phyloP scores from a whole-genome alignment of 1,284 basidiomycete genomes.

The Microbotryum violaceum region DNA sequence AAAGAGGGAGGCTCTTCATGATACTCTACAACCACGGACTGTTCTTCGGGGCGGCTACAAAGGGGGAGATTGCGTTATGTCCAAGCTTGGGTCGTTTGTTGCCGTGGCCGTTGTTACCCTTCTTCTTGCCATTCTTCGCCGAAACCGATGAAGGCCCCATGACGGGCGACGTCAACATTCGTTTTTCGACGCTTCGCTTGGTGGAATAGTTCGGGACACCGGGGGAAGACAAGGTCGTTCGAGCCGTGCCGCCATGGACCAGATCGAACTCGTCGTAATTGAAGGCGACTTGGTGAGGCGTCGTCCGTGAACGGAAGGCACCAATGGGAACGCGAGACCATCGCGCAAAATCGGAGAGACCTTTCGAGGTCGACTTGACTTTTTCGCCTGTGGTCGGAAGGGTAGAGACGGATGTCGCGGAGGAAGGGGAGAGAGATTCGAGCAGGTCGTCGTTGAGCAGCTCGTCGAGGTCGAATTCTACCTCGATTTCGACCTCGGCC shows the following conservation, averaged over 20 bases:
- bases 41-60: too few relatives aligned
- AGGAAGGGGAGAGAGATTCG: background rate
- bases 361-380: too few relatives aligned
- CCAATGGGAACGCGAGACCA: slow-evolving; percentile 38
- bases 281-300: background rate
- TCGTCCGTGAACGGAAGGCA: slow-evolving; percentile 32
- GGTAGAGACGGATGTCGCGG: slow-evolving; percentile 1
- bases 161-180: slow-evolving; percentile 29
- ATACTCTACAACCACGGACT: too few relatives aligned
- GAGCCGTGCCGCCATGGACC: too few relatives aligned
- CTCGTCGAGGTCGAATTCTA: slow-evolving; percentile 32
- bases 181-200: slow-evolving; percentile 10
- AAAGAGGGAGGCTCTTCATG: too few relatives aligned
- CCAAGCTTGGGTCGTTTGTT: too few relatives aligned
- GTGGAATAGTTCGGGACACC: background rate
- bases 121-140: too few relatives aligned
- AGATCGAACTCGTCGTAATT: too few relatives aligned
- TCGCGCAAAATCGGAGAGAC: slow-evolving; percentile 32
- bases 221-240: too few relatives aligned
- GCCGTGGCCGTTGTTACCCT: too few relatives aligned
- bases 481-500: slow-evolving; percentile 11
- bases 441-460: slow-evolving; percentile 27
- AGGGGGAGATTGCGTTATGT: too few relatives aligned
- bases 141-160: slow-evolving; percentile 10
- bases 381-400: too few relatives aligned